A percentile compares a stretch with the other conserved stretches of the same genome.
phyloP scores from a whole-genome alignment of 306 rosid species.

The Casuarina equisetifolia region DNA sequence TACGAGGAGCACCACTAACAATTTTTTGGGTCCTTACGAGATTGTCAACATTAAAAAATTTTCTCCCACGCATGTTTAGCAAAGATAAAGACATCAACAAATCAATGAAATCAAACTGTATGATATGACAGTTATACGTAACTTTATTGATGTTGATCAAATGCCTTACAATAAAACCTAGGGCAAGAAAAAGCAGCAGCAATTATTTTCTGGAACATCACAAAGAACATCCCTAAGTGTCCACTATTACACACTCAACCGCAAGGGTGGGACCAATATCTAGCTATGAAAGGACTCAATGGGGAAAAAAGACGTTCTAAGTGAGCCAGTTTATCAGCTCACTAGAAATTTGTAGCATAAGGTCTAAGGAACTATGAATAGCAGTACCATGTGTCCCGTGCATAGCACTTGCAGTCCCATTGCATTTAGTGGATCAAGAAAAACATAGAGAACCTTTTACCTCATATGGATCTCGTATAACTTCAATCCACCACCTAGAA shows the following conservation, averaged over 20 bases:
- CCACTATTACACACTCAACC: neutral
- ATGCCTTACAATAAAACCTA: neutral
- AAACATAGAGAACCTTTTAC: slow-evolving; percentile 27
- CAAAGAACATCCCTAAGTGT: neutral
- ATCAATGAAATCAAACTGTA: neutral
- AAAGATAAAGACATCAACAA: neutral
- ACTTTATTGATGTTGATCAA: neutral
- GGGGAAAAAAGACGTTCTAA: neutral
- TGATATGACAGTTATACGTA: neutral
- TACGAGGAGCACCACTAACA: neutral
- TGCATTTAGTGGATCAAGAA: slow-evolving; percentile 3
- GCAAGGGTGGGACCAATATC: neutral
- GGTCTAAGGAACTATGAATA: neutral
- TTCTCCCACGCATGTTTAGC: neutral
- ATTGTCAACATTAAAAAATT: neutral
- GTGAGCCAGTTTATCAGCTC: neutral
- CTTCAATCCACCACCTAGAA: slow-evolving; percentile 94
- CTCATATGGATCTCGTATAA: slow-evolving; percentile 91
- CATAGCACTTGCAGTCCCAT: slow-evolving; percentile 19
- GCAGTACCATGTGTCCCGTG: neutral
- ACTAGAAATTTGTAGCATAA: neutral
- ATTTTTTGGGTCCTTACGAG: neutral
- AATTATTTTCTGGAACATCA: neutral
- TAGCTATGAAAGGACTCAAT: neutral
- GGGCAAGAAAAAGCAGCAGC: neutral